Conservation (phyloP, 805 yeast genomes). For the Metschnikowia gelsemii region DNA sequence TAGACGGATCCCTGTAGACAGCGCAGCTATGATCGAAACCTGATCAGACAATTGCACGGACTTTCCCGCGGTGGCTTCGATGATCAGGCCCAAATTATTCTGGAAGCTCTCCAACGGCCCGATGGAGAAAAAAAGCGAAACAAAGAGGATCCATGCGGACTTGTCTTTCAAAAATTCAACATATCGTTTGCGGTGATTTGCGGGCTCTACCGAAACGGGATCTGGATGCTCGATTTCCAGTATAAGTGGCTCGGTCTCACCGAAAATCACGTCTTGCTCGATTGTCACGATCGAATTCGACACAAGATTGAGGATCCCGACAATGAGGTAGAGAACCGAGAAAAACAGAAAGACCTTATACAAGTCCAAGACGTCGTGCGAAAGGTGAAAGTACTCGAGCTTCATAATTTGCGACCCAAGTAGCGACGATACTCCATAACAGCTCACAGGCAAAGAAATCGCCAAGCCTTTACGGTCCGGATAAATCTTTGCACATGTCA, state of each 20-base stretch:
- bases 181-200: slow-evolving; percentile 35
- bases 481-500: slow-evolving; percentile 84
- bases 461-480: slow-evolving; percentile 76
- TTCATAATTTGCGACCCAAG: slow-evolving; percentile 65
- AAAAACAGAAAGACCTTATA: slow-evolving; percentile 53
- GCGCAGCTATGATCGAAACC: slow-evolving; percentile 60
- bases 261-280: slow-evolving; percentile 48
- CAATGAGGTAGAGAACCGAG: slow-evolving; percentile 49
- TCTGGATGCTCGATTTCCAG: slow-evolving; percentile 23
- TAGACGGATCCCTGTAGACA: slow-evolving; percentile 71
- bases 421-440: slow-evolving; percentile 80
- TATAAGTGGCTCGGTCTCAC: slow-evolving; percentile 22
- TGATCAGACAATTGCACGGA: slow-evolving; percentile 38
- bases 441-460: slow-evolving; percentile 84
- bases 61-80: slow-evolving; percentile 38
- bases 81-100: slow-evolving; percentile 76
- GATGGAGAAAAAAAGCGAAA: slow-evolving; percentile 61
- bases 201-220: slow-evolving; percentile 38
- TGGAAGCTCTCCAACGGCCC: slow-evolving; percentile 88
- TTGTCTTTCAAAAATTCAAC: slow-evolving; percentile 48
- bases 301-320: slow-evolving; percentile 61
- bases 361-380: slow-evolving; percentile 42
- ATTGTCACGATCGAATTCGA: slow-evolving; percentile 65
- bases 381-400: slow-evolving; percentile 36
- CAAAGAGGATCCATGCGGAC: slow-evolving; percentile 61